These are phyloP conservation scores for Cydonia oblonga DNA, from an alignment of 331 rosid genomes.

Conservation along the genomic window DNA sequence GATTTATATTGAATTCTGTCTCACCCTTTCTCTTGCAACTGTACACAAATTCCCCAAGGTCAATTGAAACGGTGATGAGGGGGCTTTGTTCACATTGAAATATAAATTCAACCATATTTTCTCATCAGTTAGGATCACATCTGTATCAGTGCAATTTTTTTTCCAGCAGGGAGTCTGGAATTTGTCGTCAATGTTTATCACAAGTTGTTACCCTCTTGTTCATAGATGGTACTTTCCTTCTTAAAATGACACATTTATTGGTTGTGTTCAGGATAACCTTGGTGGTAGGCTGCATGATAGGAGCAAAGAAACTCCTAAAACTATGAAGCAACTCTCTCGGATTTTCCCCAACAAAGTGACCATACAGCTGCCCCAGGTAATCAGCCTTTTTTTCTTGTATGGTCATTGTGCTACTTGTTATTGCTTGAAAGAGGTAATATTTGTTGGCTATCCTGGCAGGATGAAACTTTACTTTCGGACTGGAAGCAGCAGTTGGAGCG, in stretches of 20 bases:
- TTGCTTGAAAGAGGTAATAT: not conserved
- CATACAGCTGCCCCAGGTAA: constrained; percentile 85
- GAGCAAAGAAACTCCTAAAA: constrained; percentile 82
- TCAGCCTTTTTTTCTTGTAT: not conserved
- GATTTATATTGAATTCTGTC: not conserved
- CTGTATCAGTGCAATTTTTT: no score
- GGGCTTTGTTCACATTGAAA: not conserved
- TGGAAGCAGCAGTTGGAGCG: constrained; percentile 86
- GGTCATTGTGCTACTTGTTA: constrained; percentile 5
- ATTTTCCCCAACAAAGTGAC: constrained; percentile 87
- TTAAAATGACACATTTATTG: not conserved
- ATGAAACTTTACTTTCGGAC: constrained; percentile 66
- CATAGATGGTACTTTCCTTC: not conserved
- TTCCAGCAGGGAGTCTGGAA: no score
- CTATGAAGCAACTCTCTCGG: constrained; percentile 67
- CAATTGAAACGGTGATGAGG: not conserved
- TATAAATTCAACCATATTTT: not conserved
- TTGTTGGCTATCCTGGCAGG: constrained; percentile 31
- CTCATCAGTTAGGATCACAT: no score
- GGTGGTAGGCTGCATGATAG: constrained; percentile 76
- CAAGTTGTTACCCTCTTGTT: not conserved
- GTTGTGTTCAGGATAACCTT: constrained; percentile 58
- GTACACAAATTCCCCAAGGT: not conserved
- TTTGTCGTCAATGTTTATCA: no score
- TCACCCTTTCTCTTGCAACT: not conserved